These are phyloP conservation scores for Setomelanomma holmii DNA, from an alignment of 2,329 filamentous ascomycete species.

Conservation along the genomic window DNA sequence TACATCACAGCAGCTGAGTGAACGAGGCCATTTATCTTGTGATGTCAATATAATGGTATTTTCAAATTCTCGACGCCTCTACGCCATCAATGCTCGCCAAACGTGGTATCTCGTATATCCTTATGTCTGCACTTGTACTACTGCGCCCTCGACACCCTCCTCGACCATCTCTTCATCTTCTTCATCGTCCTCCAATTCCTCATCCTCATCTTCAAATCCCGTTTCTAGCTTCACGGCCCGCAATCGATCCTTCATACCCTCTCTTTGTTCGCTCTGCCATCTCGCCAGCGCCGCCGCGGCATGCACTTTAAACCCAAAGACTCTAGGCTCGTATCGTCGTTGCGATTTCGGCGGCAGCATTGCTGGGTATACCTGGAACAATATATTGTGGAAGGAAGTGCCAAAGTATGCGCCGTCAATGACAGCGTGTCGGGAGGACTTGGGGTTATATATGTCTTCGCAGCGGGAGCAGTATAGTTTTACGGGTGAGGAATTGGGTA, in stretches of 20 bases:
- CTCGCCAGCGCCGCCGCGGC: conserved; percentile 84
- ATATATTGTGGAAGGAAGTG: conserved; percentile 97
- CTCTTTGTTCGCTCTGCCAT: conserved; percentile 85
- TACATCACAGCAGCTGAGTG: no score
- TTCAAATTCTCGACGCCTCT: background rate
- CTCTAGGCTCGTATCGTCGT: conserved; percentile 84
- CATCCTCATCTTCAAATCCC: conserved; percentile 73
- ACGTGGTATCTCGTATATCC: conserved; percentile 9
- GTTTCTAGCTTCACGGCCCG: conserved; percentile 73
- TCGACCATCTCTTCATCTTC: conserved; percentile 56
- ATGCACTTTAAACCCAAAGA: conserved; percentile 97
- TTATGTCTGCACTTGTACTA: conserved; percentile 23
- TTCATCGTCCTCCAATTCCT: conserved; percentile 68
- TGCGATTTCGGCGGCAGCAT: conserved; percentile 85
- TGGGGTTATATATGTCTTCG: conserved; percentile 98
- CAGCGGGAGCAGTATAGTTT: conserved; percentile 97
- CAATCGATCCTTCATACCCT: conserved; percentile 82
- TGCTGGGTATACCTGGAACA: conserved; percentile 96
- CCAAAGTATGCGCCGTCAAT: conserved; percentile 99
- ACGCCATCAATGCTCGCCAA: background rate
- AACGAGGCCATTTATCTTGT: no score
- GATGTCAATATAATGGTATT: background rate
- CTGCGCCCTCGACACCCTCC: conserved; percentile 37
- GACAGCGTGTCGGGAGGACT: conserved; percentile 90
- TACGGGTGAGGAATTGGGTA: conserved; percentile 85